Percentiles rank a stretch among this genome's conserved stretches.
Evolutionary conservation across 2,329 filamentous ascomycete genomes (phyloP).

Genomic region (Chaetothyriales sp.): DNA sequence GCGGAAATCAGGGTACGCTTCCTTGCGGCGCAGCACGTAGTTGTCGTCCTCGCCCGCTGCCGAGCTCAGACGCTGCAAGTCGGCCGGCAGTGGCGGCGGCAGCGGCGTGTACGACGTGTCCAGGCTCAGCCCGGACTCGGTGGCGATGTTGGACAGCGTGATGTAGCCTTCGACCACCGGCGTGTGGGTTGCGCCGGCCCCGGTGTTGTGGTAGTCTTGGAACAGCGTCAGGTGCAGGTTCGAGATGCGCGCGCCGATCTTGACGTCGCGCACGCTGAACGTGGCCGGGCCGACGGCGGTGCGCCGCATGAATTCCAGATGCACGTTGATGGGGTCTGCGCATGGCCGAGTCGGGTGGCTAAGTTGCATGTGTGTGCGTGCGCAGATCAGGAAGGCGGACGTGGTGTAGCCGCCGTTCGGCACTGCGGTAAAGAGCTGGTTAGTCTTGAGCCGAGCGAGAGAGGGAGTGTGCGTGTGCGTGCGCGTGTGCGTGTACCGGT

Average conservation of each 20-base stretch:
- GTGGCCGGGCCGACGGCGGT: constrained; percentile 44
- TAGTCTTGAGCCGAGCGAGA: constrained; percentile 1
- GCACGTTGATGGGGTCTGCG: constrained; percentile 50
- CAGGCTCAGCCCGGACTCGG: constrained; percentile 45
- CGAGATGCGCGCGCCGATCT: constrained; percentile 50
- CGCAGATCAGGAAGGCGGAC: constrained; percentile 47
- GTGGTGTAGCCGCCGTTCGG: constrained; percentile 60
- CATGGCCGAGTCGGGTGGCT: constrained; percentile 36
- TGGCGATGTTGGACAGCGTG: constrained; percentile 48
- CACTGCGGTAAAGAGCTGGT: constrained; percentile 34
- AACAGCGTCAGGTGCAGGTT: constrained; percentile 48
- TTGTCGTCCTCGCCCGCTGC: constrained; percentile 27
- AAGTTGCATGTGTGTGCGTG: constrained; percentile 42
- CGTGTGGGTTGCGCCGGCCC: constrained; percentile 27
- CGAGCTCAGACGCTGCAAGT: constrained; percentile 13
- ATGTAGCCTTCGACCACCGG: constrained; percentile 44
- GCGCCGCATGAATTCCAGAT: constrained; percentile 52
- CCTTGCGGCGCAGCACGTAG: constrained; percentile 30
- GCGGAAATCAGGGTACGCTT: constrained; percentile 27
- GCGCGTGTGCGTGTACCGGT: constrained; percentile 33
- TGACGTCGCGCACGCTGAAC: constrained; percentile 48
- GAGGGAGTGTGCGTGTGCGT: background rate
- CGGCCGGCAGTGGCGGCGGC: constrained; percentile 25
- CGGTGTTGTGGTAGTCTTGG: constrained; percentile 20
- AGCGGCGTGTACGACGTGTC: constrained; percentile 41